Conservation (phyloP, 2,329 filamentous ascomycete genomes). For the Elsinoe batatas region DNA sequence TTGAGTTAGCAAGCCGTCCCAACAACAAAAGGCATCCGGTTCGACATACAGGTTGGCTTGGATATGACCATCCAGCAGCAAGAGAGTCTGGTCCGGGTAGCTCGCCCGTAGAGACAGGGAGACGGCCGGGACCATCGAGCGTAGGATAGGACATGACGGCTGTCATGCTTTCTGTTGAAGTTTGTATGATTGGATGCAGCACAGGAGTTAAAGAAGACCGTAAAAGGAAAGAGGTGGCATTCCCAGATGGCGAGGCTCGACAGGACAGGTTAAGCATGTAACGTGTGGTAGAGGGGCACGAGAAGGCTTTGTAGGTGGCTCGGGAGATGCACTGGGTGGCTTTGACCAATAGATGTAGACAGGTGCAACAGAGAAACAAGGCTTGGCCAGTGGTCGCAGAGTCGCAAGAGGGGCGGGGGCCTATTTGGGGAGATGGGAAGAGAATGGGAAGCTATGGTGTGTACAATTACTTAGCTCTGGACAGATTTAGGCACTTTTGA, state of each 20-base stretch:
- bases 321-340: slow-evolving; percentile 2
- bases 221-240: slow-evolving; percentile 12
- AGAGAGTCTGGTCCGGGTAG: slow-evolving; percentile 6
- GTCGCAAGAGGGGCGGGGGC: background rate
- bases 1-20: too few species aligned
- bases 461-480: background rate
- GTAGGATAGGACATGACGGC: slow-evolving; percentile 10
- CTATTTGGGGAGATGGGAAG: slow-evolving; percentile 7
- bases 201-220: background rate
- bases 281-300: slow-evolving; percentile 1
- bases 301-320: slow-evolving; percentile 7
- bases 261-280: background rate
- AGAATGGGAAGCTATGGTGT: background rate
- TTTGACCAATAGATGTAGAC: background rate
- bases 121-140: slow-evolving; percentile 1
- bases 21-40: too few species aligned
- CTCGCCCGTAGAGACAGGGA: slow-evolving; percentile 2
- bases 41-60: background rate
- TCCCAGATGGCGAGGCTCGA: background rate
- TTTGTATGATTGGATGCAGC: background rate
- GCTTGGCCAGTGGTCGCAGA: background rate
- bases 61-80: background rate
- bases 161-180: slow-evolving; percentile 1
- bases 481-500: slow-evolving; percentile 9
- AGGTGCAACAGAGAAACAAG: slow-evolving; percentile 8